phyloP scores from a whole-genome alignment of 2,329 filamentous ascomycete genomes.

The Elsinoe fawcettii region DNA sequence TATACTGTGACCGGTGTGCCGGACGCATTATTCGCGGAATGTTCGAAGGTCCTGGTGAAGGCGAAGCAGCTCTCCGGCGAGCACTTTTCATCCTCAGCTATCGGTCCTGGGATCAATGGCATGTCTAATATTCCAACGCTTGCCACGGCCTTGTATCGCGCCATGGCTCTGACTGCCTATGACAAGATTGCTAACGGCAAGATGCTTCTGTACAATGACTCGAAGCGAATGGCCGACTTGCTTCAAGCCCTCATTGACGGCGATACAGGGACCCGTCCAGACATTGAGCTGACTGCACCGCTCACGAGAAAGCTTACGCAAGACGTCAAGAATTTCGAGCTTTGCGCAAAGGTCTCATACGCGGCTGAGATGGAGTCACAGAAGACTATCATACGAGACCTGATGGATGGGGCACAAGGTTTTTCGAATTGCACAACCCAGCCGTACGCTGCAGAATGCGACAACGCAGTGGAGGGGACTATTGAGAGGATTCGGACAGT shows the following conservation, averaged over 20 bases:
- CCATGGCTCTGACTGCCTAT: slow-evolving; percentile 69
- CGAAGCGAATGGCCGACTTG: slow-evolving; percentile 49
- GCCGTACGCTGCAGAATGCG: slow-evolving; percentile 53
- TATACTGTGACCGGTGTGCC: slow-evolving; percentile 88
- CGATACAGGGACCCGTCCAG: slow-evolving; percentile 31
- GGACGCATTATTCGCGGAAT: slow-evolving; percentile 62
- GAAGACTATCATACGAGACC: slow-evolving; percentile 53
- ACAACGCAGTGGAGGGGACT: slow-evolving; percentile 51
- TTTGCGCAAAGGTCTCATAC: slow-evolving; percentile 54
- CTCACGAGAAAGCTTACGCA: slow-evolving; percentile 37
- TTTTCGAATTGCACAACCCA: slow-evolving; percentile 52
- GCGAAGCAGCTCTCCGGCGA: slow-evolving; percentile 48
- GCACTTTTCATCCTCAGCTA: slow-evolving; percentile 44
- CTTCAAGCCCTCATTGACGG: slow-evolving; percentile 43
- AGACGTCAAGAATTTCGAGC: slow-evolving; percentile 50
- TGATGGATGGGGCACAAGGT: slow-evolving; percentile 56
- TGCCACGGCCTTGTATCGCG: slow-evolving; percentile 69
- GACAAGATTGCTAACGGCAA: slow-evolving; percentile 50
- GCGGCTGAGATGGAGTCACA: slow-evolving; percentile 58
- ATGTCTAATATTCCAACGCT: slow-evolving; percentile 66
- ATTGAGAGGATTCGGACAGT: slow-evolving; percentile 52
- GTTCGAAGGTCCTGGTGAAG: slow-evolving; percentile 45
- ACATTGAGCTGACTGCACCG: slow-evolving; percentile 18
- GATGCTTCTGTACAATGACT: slow-evolving; percentile 60
- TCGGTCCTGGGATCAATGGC: slow-evolving; percentile 60